Evolutionary conservation across 2,329 filamentous ascomycete species (phyloP), one percentile per base, ranked within the genome.

Genomic region (Fusarium sp.): DNA sequence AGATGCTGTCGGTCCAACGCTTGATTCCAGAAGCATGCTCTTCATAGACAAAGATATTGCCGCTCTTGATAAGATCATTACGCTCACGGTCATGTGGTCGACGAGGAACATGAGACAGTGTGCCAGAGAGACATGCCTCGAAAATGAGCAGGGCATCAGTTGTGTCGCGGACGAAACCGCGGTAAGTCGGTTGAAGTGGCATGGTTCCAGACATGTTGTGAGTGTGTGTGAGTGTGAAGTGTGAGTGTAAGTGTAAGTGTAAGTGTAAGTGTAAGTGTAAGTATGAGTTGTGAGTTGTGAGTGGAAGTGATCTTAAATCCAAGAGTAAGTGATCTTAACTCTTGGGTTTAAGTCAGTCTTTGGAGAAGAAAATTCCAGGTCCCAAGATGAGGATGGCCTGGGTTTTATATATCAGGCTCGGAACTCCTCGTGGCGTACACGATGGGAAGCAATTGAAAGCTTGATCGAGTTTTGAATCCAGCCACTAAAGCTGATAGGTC

Each of bases 11-110:
- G 0, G 95, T 97, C 95, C 95, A 98, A 62, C 95, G 88, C 84
- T 97, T 97, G 83, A 97, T 97, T 10, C 94, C 94, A 0, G 95
- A 97, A 0, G 93, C 91, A 69, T 94, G 92, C 80, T 97, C 94
- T 78, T 97, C 94, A 81, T 97, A 98, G 73, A 97, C 93, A 82
- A 97, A 96, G 51, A 97, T 89, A 74, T 92, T 92, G 39, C 95
- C 95, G 75, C 94, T 97, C 74, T 89, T 89, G 79, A 97, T 96
- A 57, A 97, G 88, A 26, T 90, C 87, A 30, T 87, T 86, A 57
- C 95, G 89, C 82, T 97, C 95, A 57, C 94, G 88, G 77, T 97
- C 95, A 80, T 97, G 94, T 3, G 95, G 95, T 59, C 95, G 89
- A 55, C 95, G 91, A 24, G 93, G 91, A 26, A 96, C 93, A 80